These are phyloP conservation scores for Acanthamoeba divionensis DNA, from an alignment of 208 protist species.

Conservation along the genomic window DNA sequence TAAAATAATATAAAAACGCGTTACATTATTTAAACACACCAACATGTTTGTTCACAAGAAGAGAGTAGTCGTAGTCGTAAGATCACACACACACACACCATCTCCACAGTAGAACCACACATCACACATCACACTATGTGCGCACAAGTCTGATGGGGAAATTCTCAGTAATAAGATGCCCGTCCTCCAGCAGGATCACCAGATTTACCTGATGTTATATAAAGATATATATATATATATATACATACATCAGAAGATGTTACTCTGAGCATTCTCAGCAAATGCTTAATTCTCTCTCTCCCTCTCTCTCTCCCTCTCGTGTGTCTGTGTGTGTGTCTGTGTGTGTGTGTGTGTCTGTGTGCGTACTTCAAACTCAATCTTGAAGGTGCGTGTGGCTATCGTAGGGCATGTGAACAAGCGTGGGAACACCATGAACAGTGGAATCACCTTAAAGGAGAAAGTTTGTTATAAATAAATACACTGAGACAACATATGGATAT, in stretches of 20 bases:
- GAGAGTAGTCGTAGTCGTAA: no score
- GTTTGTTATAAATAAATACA: no score
- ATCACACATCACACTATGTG: no score
- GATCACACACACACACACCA: no score
- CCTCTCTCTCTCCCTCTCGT: no score
- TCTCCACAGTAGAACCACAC: no score
- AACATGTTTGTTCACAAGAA: no score
- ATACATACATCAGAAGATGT: not conserved
- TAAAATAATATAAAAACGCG: no score
- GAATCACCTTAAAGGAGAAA: conserved; percentile 78
- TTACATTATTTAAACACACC: no score
- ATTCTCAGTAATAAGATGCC: conserved; percentile 84
- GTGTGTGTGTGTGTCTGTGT: not conserved
- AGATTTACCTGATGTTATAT: conserved; percentile 81
- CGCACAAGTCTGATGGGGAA: conserved; percentile 84
- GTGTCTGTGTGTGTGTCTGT: no score
- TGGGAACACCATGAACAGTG: conserved; percentile 87
- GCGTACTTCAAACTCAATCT: conserved; percentile 79
- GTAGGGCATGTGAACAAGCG: conserved; percentile 85
- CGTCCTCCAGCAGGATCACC: conserved; percentile 80
- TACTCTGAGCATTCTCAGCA: not conserved
- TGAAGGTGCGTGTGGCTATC: conserved; percentile 77
- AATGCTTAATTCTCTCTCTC: no score
- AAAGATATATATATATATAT: not conserved
- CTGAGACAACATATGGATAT: no score